Percentiles rank a stretch among this genome's conserved stretches.
These are phyloP conservation scores for Glycine latifolia DNA, from an alignment of 306 rosid genomes.

Conservation along the genomic window DNA sequence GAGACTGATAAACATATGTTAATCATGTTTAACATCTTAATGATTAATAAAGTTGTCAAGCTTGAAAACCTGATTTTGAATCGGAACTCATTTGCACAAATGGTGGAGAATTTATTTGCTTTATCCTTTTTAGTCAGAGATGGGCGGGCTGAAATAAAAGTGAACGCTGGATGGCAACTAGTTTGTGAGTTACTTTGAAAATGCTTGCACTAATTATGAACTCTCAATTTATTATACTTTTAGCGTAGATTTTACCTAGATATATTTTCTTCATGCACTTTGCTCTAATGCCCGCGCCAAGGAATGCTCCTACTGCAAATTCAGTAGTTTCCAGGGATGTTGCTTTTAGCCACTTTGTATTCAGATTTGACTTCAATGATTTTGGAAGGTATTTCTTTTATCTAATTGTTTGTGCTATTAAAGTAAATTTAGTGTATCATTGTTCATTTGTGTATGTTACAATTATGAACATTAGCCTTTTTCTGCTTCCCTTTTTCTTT, in stretches of 20 bases:
- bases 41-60: constrained; percentile 47
- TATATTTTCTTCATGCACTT: background rate
- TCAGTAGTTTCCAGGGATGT: constrained; percentile 49
- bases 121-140: constrained; percentile 63
- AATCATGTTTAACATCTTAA: constrained; percentile 61
- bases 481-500: background rate
- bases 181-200: constrained; percentile 55
- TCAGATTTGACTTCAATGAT: constrained; percentile 61
- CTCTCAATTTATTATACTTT: constrained; percentile 9
- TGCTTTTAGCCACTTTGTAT: constrained; percentile 56
- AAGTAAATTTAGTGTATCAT: background rate
- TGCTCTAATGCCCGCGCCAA: constrained; percentile 52
- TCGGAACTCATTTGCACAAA: constrained; percentile 62
- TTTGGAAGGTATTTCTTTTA: constrained; percentile 58
- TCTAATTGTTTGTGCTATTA: background rate
- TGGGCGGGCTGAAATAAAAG: constrained; percentile 59
- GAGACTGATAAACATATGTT: constrained; percentile 56
- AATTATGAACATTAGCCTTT: background rate
- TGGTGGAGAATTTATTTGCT: constrained; percentile 64
- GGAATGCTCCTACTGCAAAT: constrained; percentile 61
- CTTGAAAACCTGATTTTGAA: constrained; percentile 63
- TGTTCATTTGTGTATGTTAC: background rate
- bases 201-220: constrained; percentile 8
- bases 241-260: background rate
- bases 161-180: constrained; percentile 53